Conservation (phyloP, 1,284 basidiomycete species). For the Puccinia coronata region DNA sequence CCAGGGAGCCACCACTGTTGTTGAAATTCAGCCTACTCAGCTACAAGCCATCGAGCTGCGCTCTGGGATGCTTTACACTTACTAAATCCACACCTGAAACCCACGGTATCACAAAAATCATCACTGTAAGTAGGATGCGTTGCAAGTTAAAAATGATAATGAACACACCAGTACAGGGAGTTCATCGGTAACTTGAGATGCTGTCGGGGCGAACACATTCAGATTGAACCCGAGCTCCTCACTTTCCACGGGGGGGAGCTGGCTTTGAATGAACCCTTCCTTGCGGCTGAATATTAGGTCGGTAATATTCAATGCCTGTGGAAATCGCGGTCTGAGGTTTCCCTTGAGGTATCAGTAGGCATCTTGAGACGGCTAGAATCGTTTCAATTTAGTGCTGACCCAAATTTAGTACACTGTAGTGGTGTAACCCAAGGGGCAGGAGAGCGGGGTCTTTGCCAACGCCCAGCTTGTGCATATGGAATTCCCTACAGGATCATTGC, state of each 20-base stretch:
- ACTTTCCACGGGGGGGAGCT: constrained; percentile 21
- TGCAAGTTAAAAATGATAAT: background rate
- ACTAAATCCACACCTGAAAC: constrained; percentile 47
- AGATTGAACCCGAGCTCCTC: constrained; percentile 46
- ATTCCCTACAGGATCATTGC: constrained; percentile 30
- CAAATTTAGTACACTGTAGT: constrained; percentile 37
- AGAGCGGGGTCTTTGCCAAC: constrained; percentile 40
- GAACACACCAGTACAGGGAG: constrained; percentile 41
- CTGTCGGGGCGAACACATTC: constrained; percentile 30
- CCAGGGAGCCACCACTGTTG: constrained; percentile 36
- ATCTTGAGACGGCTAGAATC: background rate
- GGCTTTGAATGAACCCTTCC: background rate
- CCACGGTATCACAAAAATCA: background rate
- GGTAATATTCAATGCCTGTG: constrained; percentile 14
- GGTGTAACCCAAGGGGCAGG: constrained; percentile 29
- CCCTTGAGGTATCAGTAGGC: background rate
- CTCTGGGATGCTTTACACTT: background rate
- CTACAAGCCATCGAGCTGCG: background rate
- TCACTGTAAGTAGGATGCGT: background rate
- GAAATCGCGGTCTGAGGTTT: constrained; percentile 37
- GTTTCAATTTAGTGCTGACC: constrained; percentile 29
- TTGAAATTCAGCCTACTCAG: background rate
- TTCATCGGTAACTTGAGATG: background rate
- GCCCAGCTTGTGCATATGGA: constrained; percentile 43
- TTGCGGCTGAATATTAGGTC: constrained; percentile 23